These are phyloP conservation scores for Podaxis carcinomalis DNA, from an alignment of 768 basidiomycete species.

Conservation along the genomic window DNA sequence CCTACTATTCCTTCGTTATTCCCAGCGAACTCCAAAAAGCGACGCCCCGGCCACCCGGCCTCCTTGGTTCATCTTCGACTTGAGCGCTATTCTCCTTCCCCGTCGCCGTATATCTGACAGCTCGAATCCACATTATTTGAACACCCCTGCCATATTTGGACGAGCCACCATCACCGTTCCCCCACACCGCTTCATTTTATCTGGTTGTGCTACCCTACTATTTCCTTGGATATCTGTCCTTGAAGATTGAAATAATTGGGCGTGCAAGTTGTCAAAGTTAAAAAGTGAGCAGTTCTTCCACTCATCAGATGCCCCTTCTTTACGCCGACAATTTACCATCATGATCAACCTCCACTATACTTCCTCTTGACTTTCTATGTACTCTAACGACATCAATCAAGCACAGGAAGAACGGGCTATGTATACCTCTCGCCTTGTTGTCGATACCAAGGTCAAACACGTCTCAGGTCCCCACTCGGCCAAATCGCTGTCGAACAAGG, in stretches of 20 bases:
- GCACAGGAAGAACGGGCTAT: conserved; percentile 22
- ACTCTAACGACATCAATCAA: not conserved
- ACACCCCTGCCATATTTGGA: not conserved
- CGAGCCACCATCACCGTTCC: not conserved
- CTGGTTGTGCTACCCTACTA: not conserved
- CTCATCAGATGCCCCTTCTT: not conserved
- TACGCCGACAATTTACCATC: conserved; percentile 2
- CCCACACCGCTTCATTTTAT: not conserved
- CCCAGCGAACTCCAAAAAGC: not conserved
- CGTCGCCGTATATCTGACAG: not conserved
- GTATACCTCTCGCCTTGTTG: conserved; percentile 40
- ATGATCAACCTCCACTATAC: not conserved
- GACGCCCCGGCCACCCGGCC: not conserved
- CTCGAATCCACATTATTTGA: not conserved
- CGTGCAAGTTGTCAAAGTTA: not conserved
- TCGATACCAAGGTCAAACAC: conserved; percentile 41
- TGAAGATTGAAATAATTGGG: not conserved
- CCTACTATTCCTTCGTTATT: not conserved
- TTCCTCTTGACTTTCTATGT: not conserved
- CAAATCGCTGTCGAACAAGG: conserved; percentile 22
- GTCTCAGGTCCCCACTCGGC: conserved; percentile 27
- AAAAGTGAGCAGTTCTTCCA: not conserved
- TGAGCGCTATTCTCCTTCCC: not conserved
- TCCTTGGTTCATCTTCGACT: not conserved
- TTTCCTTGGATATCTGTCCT: not conserved